Evolutionary conservation across 2,329 filamentous ascomycete genomes (phyloP).

Genomic region (Xylariaceae sp.): DNA sequence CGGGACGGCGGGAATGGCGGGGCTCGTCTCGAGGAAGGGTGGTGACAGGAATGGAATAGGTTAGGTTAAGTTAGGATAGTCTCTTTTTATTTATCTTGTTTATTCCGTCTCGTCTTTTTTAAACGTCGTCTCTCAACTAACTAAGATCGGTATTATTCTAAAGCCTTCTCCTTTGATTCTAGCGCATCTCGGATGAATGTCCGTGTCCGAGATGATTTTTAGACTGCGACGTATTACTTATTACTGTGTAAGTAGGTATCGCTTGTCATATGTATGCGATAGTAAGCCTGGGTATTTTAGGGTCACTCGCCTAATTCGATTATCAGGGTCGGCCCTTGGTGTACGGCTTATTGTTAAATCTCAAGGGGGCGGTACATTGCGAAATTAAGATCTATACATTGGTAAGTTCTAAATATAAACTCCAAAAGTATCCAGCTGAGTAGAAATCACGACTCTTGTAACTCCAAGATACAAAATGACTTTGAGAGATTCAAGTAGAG

Average conservation of each 20-base stretch:
- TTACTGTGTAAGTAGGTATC: not conserved
- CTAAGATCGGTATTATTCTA: constrained; percentile 15
- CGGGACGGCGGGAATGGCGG: not conserved
- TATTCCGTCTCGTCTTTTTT: constrained; percentile 4
- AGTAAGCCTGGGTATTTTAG: not conserved
- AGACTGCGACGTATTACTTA: not conserved
- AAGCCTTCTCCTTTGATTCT: constrained; percentile 14
- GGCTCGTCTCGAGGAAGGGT: not conserved
- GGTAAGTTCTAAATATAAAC: too few relatives aligned
- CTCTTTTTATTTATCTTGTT: constrained; percentile 1
- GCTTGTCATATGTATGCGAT: not conserved
- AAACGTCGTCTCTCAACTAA: constrained; percentile 10
- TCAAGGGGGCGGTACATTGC: too few relatives aligned
- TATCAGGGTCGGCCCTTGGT: too few relatives aligned
- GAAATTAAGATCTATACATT: too few relatives aligned
- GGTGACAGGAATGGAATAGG: not conserved
- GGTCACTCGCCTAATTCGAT: too few relatives aligned
- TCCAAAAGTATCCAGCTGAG: too few relatives aligned
- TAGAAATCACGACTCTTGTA: not conserved
- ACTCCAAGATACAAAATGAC: not conserved
- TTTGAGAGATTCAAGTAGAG: not conserved
- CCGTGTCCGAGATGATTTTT: not conserved
- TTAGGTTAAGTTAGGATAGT: not conserved
- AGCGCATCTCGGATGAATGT: constrained; percentile 1
- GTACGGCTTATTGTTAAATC: too few relatives aligned